Base-by-base conservation (phyloP, 257 asterid species). In the Nicotiana tomentosiformis region DNA sequence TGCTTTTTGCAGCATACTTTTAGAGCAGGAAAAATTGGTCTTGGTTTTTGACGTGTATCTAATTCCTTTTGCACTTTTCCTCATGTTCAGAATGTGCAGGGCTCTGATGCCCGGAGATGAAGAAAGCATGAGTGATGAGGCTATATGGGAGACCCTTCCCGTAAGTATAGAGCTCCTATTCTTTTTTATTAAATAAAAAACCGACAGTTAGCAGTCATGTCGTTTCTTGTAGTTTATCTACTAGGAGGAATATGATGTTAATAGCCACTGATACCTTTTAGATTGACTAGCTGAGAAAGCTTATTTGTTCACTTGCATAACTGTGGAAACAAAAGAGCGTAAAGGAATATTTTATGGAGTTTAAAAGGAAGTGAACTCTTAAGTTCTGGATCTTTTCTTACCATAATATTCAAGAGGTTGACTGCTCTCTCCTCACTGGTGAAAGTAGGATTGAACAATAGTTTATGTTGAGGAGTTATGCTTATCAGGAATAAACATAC, bases 121-220 rank as follows among this genome's bases (percentile, higher is more conserved):
- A 0, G 99, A 96, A 58, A 90, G 84, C 85, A 88, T 94, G 88
- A 92, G 90, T 67, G 99, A 93, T 77, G 98, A 94, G 86, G 99
- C 98, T 56, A 91, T 96, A 84, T 94, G 98, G 98, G 98, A 92
- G 88, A 93, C 98, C 80, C 98, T 96, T 84, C 99, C 99, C n/a
- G 98, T 96, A 93, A 92, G 97, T 92, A 61, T 69, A 76, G 64
- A 49, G 30, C 26, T 76, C 26, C 46, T 32, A 76, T 51, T 76
- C 46, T 14, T 11, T 33, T 57, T 69, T 82, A 17, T 43, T 9
- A 43, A 37, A 37, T 39, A 39, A 43, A 81, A 57, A 49, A 16
- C 11, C 77, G 10, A 43, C 23, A 76, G 64, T 76, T 76, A 26
- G 29, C 80, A 26, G 9, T 74, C 62, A 51, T 74, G 64, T 49